Conservation (phyloP, 1,284 basidiomycete genomes). For the Fomitopsis betulina region DNA sequence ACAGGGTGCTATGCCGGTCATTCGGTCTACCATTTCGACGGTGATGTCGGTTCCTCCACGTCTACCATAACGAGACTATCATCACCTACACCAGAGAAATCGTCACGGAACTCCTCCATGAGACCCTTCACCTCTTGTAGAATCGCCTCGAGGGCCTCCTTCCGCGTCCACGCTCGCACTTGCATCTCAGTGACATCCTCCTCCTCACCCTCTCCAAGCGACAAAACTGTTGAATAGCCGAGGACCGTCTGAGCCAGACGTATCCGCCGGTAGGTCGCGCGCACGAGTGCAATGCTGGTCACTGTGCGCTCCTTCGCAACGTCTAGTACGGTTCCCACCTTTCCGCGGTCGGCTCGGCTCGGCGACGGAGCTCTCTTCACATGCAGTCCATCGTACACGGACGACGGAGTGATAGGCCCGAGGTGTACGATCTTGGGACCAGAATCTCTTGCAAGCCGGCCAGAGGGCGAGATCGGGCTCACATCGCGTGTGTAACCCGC, state of each 20-base stretch:
- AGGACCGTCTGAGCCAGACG: slow-evolving; percentile 57
- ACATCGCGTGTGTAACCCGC: slow-evolving; percentile 40
- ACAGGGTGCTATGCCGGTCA: not conserved
- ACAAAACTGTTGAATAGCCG: slow-evolving; percentile 55
- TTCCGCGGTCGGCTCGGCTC: slow-evolving; percentile 12
- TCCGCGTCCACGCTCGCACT: slow-evolving; percentile 49
- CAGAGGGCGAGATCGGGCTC: slow-evolving; percentile 30
- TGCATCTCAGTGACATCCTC: slow-evolving; percentile 23
- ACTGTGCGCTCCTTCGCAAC: slow-evolving; percentile 34
- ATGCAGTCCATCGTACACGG: slow-evolving; percentile 27
- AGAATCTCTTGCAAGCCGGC: slow-evolving; percentile 26
- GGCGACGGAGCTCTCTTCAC: slow-evolving; percentile 6
- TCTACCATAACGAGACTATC: slow-evolving; percentile 25
- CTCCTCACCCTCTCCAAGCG: slow-evolving; percentile 26
- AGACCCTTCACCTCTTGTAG: slow-evolving; percentile 49
- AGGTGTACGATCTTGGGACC: slow-evolving; percentile 58
- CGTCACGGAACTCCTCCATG: slow-evolving; percentile 51
- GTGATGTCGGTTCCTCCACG: slow-evolving; percentile 11
- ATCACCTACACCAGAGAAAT: slow-evolving; percentile 18
- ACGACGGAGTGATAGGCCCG: slow-evolving; percentile 43
- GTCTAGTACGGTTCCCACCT: slow-evolving; percentile 14
- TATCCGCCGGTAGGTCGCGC: slow-evolving; percentile 53
- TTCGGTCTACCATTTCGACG: not conserved
- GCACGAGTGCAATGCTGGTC: slow-evolving; percentile 43
- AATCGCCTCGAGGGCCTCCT: slow-evolving; percentile 47